These are phyloP conservation scores for Anacardium occidentale DNA, from an alignment of 345 rosid species.

Conservation along the genomic window DNA sequence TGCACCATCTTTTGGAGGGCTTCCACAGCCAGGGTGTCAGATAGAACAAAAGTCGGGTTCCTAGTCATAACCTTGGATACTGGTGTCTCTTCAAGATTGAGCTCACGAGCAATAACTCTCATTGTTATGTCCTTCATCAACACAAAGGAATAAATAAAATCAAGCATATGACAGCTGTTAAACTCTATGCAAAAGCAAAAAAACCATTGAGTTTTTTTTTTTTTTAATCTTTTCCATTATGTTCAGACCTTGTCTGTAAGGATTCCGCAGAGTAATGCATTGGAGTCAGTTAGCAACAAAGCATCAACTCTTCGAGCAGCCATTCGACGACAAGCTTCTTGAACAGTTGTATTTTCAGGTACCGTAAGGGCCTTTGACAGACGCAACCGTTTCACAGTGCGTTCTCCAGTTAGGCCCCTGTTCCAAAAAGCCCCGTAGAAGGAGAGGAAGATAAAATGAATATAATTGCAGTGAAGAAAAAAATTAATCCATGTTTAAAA, in stretches of 20 bases:
- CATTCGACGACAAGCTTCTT: conserved; percentile 94
- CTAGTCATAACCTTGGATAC: conserved; percentile 96
- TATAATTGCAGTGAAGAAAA: background rate
- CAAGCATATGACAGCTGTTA: background rate
- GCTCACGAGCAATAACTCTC: conserved; percentile 78
- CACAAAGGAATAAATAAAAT: conserved; percentile 1
- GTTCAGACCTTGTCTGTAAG: conserved; percentile 86
- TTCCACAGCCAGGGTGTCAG: conserved; percentile 95
- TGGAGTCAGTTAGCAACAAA: conserved; percentile 81
- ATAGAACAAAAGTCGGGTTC: conserved; percentile 91
- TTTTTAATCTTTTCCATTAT: background rate
- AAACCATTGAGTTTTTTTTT: background rate
- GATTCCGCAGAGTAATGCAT: conserved; percentile 94
- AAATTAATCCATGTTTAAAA: background rate
- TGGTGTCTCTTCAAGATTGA: conserved; percentile 84
- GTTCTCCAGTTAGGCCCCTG: conserved; percentile 88
- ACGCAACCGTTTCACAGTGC: conserved; percentile 87
- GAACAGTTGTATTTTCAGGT: conserved; percentile 74
- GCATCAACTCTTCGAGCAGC: conserved; percentile 96
- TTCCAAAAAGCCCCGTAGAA: conserved; percentile 16
- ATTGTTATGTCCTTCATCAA: conserved; percentile 74
- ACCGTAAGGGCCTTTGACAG: conserved; percentile 88
- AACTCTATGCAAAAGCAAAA: background rate
- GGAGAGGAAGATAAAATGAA: background rate
- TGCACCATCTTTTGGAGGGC: conserved; percentile 98